Evolutionary conservation across 2,329 filamentous ascomycete species (phyloP), one percentile per base, ranked within the genome.

Genomic region (Penicillium sp.): DNA sequence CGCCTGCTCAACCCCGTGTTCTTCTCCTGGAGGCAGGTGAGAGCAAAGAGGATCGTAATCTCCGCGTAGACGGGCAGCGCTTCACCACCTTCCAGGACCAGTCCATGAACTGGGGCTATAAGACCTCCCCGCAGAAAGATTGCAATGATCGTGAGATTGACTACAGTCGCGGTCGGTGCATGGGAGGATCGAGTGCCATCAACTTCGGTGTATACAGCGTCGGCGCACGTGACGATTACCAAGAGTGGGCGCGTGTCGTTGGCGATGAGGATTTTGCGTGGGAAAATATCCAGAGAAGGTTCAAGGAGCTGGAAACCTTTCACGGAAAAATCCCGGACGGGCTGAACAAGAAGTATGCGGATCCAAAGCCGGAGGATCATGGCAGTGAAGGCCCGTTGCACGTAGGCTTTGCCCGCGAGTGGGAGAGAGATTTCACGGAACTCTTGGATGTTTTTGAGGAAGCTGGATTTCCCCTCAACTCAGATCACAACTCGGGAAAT

Each of bases 11-110:
- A 13, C 85, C 84, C 0, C 76, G 66, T 0, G 78, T 88, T 3
- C 78, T 87, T 3, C 76, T 88, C 1, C 71, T 88, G 2, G 85
- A 88, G 70, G 84, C 84, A 4, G 86, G 86, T 11, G 73, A 77
- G 1, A 55, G 63, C 6, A 82, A 84, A 43, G 75, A 79, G 1
- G 77, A 81, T 55, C 73, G 70, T 10, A 70, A 75, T 14, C 72
- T 81, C 11, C 79, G 81, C 3, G 75, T 81, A 11, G 77, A 79
- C 48, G 82, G 77, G 10, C 77, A 87, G 61, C 78, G 84, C 46
- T 87, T 80, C 55, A 49, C 76, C 2, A 81, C 81, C 0, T 79
- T 81, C 35, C 70, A 74, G 56, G 79, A 82, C 52, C 74, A 77
- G 19, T 75, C 78, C 9, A 74, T 85, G 61, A 84, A 82, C 65